These are phyloP conservation scores for Talaromyces islandicus DNA, from an alignment of 2,329 filamentous ascomycete genomes.

Conservation along the genomic window DNA sequence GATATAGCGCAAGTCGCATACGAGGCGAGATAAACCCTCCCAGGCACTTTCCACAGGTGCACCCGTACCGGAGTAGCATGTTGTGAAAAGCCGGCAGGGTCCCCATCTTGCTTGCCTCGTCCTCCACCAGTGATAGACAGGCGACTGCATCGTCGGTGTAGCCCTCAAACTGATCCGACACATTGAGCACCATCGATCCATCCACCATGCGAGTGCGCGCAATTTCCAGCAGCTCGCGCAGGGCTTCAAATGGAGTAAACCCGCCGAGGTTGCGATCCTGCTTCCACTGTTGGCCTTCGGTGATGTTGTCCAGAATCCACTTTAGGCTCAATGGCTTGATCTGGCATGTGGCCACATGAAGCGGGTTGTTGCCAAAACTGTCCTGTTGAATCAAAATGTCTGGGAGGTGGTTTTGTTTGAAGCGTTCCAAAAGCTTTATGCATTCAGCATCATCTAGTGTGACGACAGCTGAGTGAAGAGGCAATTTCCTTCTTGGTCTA, in stretches of 20 bases:
- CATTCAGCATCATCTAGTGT: not conserved
- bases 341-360: not conserved
- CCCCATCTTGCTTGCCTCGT: not conserved
- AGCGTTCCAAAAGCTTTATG: not conserved
- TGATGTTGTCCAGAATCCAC: not conserved
- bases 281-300: not conserved
- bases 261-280: not conserved
- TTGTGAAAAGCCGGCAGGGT: not conserved
- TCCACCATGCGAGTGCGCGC: not conserved
- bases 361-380: not conserved
- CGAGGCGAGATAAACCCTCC: not conserved
- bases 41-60: not conserved
- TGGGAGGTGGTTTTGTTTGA: not conserved
- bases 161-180: not conserved
- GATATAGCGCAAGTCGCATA: not conserved
- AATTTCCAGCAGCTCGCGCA: not conserved
- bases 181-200: not conserved
- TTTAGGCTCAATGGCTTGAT: not conserved
- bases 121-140: not conserved
- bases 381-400: not conserved
- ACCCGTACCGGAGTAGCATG: not conserved
- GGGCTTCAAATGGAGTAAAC: not conserved
- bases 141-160: not conserved
- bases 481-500: not conserved
- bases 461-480: not conserved